These are phyloP conservation scores for Platanus orientalis DNA, from an alignment of 164 flowering plant species.

Conservation along the genomic window DNA sequence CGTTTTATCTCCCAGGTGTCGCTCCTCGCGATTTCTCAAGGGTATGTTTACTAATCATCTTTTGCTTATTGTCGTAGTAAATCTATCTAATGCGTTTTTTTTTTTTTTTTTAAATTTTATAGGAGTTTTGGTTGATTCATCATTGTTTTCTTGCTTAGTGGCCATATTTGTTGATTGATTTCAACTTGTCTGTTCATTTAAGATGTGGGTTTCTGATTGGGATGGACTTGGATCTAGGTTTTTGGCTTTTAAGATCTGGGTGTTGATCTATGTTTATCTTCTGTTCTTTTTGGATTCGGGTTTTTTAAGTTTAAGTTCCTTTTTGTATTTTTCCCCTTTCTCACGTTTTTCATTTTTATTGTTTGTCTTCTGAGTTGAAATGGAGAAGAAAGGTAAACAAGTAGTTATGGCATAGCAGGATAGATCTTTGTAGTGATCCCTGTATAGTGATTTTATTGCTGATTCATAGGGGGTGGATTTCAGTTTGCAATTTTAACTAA, in stretches of 20 bases:
- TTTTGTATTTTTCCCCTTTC: neutral
- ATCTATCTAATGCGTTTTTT: neutral
- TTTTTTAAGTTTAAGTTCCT: neutral
- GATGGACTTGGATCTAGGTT: conserved; percentile 1
- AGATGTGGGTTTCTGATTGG: neutral
- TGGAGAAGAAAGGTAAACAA: no score
- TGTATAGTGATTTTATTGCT: neutral
- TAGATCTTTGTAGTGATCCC: neutral
- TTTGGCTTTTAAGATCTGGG: conserved; percentile 11
- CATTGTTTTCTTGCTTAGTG: neutral
- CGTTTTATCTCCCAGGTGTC: conserved; percentile 55
- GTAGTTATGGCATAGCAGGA: neutral
- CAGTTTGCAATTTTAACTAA: neutral
- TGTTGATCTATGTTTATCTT: conserved; percentile 2
- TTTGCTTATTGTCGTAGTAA: neutral
- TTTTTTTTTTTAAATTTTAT: neutral
- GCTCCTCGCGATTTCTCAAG: conserved; percentile 48
- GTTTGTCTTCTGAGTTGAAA: no score
- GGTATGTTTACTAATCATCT: conserved; percentile 15
- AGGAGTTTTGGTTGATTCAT: conserved; percentile 1
- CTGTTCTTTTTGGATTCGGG: conserved; percentile 1
- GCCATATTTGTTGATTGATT: neutral
- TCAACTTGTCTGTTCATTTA: neutral
- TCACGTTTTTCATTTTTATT: no score
- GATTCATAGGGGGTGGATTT: neutral